Evolutionary conservation across 2,329 filamentous ascomycete genomes (phyloP), one percentile per base, ranked within the genome.

Genomic region (Furcasterigmium sp.): DNA sequence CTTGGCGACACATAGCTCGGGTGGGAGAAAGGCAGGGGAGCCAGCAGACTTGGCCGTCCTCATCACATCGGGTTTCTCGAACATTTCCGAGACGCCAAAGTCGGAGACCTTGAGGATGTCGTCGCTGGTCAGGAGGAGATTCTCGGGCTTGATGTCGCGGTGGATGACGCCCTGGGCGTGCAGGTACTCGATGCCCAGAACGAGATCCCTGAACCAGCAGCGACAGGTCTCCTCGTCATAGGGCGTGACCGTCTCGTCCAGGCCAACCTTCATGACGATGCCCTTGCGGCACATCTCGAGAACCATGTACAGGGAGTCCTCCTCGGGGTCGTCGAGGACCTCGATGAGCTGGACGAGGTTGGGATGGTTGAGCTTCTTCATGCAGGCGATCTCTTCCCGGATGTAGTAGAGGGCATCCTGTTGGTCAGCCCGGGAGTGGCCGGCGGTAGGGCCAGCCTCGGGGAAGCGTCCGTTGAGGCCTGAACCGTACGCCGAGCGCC

Each of bases 41-140:
- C 93, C 93, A 10, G 91, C 91, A 4, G 90, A 91, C 65, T 97
- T 98, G 46, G 85, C 83, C 1, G 89, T 95, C 60, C 82, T 83
- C 93, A 97, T 97, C 37, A 88, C 78, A 17, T 39, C 44, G 3
- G 70, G 57, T 61, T 94, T 95, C 58, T 91, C 85, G 54, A 98
- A 98, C 83, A 98, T 96, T 60, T 98, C 91, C 1, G 91, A 97
- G 8, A 97, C 93, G n/a, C 93, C 93, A 72, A 98, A 98, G 63
- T 97, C 93, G 41, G 95, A 90, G 51, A 98, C 85, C 62, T 97
- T 98, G 41, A 98, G 78, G n/a, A 95, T 82, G 55, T 97, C 86
- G 43, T 96, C 91, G 28, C 84, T 78, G 0, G 90, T 95, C 30
- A 98, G 71, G 8, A 98, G 76, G 42, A 95, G 84, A 54, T 98